Evolutionary conservation across 1,284 basidiomycete genomes (phyloP).

Genomic region (Fomitopsis betulina): DNA sequence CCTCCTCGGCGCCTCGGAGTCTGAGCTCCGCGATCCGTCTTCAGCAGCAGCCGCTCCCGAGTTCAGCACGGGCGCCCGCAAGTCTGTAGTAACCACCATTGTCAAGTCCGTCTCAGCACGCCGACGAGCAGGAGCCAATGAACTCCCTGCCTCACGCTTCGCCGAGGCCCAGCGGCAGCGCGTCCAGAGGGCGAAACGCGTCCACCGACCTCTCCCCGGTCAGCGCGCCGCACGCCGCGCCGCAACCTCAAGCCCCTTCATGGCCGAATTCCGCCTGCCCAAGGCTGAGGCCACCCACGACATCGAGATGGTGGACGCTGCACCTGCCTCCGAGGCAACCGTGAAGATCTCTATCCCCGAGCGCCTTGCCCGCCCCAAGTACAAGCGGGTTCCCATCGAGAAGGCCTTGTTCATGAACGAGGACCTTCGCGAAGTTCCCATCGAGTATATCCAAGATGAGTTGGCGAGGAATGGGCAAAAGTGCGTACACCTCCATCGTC

Average conservation of each 20-base stretch:
- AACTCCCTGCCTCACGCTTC: neutral
- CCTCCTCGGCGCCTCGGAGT: conserved; percentile 2
- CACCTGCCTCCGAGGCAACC: neutral
- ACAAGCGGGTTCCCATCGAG: conserved; percentile 22
- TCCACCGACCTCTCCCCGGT: neutral
- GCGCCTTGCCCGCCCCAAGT: conserved; percentile 27
- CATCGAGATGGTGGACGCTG: conserved; percentile 8
- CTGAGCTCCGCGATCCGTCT: conserved; percentile 13
- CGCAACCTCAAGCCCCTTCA: conserved; percentile 4
- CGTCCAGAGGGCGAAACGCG: neutral
- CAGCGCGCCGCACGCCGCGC: neutral
- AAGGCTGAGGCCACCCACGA: neutral
- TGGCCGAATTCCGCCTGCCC: neutral
- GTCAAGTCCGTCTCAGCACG: neutral
- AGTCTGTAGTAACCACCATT: conserved; percentile 15
- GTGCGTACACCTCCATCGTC: conserved; percentile 22
- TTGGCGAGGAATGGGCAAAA: conserved; percentile 24
- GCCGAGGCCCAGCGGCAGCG: no score
- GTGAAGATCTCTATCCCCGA: conserved; percentile 24
- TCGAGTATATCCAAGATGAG: conserved; percentile 32
- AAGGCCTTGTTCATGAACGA: conserved; percentile 29
- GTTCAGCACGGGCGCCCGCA: conserved; percentile 9
- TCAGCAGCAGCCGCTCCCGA: conserved; percentile 15
- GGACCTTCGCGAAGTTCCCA: conserved; percentile 27
- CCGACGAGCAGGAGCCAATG: neutral